phyloP scores from a whole-genome alignment of 345 rosid species.

The Dimocarpus longan region DNA sequence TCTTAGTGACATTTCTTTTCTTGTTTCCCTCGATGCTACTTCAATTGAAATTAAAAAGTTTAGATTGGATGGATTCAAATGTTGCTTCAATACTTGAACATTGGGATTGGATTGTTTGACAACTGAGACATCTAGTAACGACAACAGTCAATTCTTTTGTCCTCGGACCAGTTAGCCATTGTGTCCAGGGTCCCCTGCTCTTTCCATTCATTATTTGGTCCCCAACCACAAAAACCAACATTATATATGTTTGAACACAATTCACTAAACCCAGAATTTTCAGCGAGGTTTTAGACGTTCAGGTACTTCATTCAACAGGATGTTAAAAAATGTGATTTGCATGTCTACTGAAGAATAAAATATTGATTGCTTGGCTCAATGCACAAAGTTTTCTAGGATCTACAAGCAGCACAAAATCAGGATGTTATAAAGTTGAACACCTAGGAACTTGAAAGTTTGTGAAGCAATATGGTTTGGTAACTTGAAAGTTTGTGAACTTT shows the following conservation, averaged over 20 bases:
- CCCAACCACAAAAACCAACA: not conserved
- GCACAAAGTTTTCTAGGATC: not conserved
- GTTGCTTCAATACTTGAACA: not conserved
- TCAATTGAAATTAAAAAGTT: not conserved
- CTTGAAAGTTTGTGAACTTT: too few species aligned
- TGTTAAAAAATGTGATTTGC: not conserved
- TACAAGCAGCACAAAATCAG: too few species aligned
- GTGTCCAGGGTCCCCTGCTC: constrained; percentile 20
- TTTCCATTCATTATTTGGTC: constrained; percentile 18
- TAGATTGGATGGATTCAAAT: not conserved
- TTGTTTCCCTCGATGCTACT: not conserved
- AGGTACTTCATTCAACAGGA: not conserved
- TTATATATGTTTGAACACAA: not conserved
- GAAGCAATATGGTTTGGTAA: too few species aligned
- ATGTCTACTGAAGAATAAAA: not conserved
- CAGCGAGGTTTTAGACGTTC: not conserved
- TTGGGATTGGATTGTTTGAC: constrained; percentile 11
- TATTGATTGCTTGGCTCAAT: constrained; percentile 21
- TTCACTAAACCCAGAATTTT: not conserved
- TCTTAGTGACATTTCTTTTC: not conserved
- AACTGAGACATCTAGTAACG: not conserved
- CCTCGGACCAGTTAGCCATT: constrained; percentile 10
- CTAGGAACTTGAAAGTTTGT: too few species aligned
- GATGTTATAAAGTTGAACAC: too few species aligned
- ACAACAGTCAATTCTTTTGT: not conserved